These are phyloP conservation scores for Globisporangium nagaii DNA, from an alignment of 352 stramenopile species.

Conservation along the genomic window DNA sequence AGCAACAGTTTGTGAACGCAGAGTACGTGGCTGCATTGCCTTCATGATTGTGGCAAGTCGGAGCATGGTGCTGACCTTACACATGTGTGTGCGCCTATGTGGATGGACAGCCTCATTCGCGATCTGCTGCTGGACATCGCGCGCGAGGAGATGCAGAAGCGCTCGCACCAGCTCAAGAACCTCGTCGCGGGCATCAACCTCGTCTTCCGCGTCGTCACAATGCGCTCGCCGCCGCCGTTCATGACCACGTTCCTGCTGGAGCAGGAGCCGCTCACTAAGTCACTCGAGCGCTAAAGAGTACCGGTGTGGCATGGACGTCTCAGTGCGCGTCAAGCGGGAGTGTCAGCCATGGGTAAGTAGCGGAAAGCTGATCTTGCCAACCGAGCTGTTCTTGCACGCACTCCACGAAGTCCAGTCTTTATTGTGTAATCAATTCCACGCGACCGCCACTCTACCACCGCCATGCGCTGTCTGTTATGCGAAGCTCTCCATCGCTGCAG, in stretches of 20 bases:
- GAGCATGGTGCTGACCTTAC: neutral
- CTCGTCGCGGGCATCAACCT: constrained; percentile 46
- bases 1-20: constrained; percentile 24
- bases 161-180: constrained; percentile 19
- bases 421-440: no score
- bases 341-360: no score
- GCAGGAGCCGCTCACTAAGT: constrained; percentile 42
- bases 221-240: constrained; percentile 48
- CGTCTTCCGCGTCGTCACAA: constrained; percentile 55
- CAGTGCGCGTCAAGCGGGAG: no score
- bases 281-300: constrained; percentile 25
- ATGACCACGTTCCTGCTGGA: constrained; percentile 70
- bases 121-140: constrained; percentile 36
- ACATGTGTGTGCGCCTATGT: neutral
- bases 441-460: no score
- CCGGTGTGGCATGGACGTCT: no score
- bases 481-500: constrained; percentile 70
- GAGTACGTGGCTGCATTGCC: constrained; percentile 18
- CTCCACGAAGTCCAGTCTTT: no score
- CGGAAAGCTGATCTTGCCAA: no score
- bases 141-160: constrained; percentile 18
- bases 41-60: neutral
- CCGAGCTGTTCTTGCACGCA: no score
- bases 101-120: constrained; percentile 32
- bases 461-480: constrained; percentile 29